phyloP scores from a whole-genome alignment of 441 rosid genomes.

The Corymbia calophylla region DNA sequence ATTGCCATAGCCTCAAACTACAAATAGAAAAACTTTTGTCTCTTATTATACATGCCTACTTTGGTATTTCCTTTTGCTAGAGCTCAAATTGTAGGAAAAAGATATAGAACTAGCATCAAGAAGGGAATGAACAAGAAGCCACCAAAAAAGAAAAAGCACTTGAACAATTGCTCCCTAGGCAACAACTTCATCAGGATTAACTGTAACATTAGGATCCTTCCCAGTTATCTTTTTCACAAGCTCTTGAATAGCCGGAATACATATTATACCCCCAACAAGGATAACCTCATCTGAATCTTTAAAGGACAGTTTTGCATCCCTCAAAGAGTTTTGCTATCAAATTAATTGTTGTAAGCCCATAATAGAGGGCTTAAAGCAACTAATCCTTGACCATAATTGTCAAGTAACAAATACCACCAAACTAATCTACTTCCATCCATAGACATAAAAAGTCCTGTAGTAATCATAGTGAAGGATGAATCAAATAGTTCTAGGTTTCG shows the following conservation, averaged over 20 bases:
- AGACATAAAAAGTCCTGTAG: not conserved
- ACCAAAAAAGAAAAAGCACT: slow-evolving; percentile 22
- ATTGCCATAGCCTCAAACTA: not conserved
- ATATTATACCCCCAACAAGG: slow-evolving; percentile 94
- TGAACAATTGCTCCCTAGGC: slow-evolving; percentile 97
- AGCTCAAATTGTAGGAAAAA: not conserved
- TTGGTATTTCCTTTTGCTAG: not conserved
- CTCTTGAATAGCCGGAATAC: slow-evolving; percentile 88
- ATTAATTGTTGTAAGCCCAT: not conserved
- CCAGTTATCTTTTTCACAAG: slow-evolving; percentile 87
- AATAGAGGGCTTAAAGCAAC: not conserved
- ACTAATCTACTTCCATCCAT: not conserved
- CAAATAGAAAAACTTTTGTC: not conserved
- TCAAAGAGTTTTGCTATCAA: slow-evolving; percentile 35
- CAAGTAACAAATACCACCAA: not conserved
- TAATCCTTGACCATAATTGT: not conserved
- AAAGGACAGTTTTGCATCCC: slow-evolving; percentile 76
- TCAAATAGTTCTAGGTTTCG: not conserved
- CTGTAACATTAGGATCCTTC: slow-evolving; percentile 87
- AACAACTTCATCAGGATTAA: slow-evolving; percentile 93
- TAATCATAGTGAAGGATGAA: not conserved
- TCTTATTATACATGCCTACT: not conserved
- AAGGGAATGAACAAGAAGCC: not conserved
- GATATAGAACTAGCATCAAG: not conserved
- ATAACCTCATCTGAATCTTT: slow-evolving; percentile 90